These are phyloP conservation scores for Myriosclerotinia scirpicola DNA, from an alignment of 2,329 filamentous ascomycete species.

Conservation along the genomic window DNA sequence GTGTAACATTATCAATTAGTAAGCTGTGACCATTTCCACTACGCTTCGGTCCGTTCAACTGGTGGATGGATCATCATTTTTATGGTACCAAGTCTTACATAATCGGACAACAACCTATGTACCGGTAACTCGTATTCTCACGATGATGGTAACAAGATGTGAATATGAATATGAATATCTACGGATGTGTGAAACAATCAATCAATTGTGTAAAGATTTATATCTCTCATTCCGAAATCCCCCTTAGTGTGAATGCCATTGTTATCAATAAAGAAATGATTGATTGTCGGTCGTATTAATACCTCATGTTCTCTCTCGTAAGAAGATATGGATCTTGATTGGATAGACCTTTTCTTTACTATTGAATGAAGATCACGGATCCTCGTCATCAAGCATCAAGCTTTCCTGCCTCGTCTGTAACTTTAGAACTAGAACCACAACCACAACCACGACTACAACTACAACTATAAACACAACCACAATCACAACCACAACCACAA, in stretches of 20 bases:
- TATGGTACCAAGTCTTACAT: not conserved
- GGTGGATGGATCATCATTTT: not conserved
- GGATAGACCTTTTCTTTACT: too few relatives aligned
- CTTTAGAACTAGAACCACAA: conserved; percentile 9
- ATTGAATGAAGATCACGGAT: not conserved
- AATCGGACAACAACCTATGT: not conserved
- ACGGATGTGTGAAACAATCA: too few relatives aligned
- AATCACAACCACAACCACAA: not conserved
- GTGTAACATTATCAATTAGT: not conserved
- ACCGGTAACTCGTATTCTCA: too few relatives aligned
- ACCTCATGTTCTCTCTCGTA: too few relatives aligned
- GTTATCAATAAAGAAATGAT: too few relatives aligned
- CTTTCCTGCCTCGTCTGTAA: conserved; percentile 19
- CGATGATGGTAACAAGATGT: too few relatives aligned
- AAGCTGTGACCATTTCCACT: not conserved
- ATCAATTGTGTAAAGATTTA: too few relatives aligned
- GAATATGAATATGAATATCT: too few relatives aligned
- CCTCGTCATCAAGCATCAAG: conserved; percentile 13
- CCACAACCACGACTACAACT: conserved; percentile 6
- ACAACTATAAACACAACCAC: conserved; percentile 5
- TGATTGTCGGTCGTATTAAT: too few relatives aligned
- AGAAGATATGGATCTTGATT: too few relatives aligned
- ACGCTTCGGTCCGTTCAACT: conserved; percentile 7
- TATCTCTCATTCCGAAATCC: too few relatives aligned
- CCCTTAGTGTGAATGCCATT: too few relatives aligned